A percentile compares a stretch with the other conserved stretches of the same genome.
Evolutionary conservation across 1,284 basidiomycete species (phyloP).

Genomic region (Cryptococcus sp.): DNA sequence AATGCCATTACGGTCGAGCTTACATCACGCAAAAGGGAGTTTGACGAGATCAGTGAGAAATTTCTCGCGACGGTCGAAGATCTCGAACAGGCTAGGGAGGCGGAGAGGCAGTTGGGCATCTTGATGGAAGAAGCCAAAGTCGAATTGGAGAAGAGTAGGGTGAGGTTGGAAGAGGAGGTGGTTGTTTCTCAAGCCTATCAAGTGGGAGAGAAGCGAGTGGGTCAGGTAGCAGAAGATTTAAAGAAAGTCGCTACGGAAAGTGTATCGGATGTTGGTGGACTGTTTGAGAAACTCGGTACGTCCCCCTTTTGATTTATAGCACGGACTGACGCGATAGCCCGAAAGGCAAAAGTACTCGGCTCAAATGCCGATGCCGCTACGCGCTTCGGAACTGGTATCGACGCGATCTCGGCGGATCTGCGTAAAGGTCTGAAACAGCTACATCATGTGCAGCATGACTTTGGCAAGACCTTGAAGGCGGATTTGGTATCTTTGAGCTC

Average conservation of each 20-base stretch:
- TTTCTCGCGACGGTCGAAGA: slow-evolving; percentile 71
- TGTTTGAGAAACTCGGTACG: slow-evolving; percentile 81
- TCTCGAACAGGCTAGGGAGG: slow-evolving; percentile 53
- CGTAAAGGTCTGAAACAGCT: slow-evolving; percentile 53
- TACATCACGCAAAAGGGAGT: slow-evolving; percentile 75
- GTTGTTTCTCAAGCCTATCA: slow-evolving; percentile 71
- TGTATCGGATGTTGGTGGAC: slow-evolving; percentile 63
- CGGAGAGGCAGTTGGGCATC: slow-evolving; percentile 56
- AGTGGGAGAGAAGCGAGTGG: slow-evolving; percentile 65
- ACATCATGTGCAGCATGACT: slow-evolving; percentile 50
- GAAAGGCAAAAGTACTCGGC: slow-evolving; percentile 64
- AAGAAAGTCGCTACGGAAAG: slow-evolving; percentile 65
- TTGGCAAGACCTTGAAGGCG: slow-evolving; percentile 53
- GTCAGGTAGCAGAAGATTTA: slow-evolving; percentile 66
- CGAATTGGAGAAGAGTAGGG: slow-evolving; percentile 57
- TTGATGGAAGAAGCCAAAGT: slow-evolving; percentile 57
- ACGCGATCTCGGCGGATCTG: slow-evolving; percentile 61
- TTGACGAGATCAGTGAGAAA: slow-evolving; percentile 76
- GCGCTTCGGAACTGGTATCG: slow-evolving; percentile 59
- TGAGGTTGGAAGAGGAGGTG: slow-evolving; percentile 68
- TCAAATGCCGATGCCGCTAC: slow-evolving; percentile 64
- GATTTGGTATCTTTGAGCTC: slow-evolving; percentile 59
- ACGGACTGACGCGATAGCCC: slow-evolving; percentile 53
- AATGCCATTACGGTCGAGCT: slow-evolving; percentile 79
- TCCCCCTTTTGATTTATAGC: not conserved